Conservation (phyloP, 768 basidiomycete genomes). For the Inosperma sp. region DNA sequence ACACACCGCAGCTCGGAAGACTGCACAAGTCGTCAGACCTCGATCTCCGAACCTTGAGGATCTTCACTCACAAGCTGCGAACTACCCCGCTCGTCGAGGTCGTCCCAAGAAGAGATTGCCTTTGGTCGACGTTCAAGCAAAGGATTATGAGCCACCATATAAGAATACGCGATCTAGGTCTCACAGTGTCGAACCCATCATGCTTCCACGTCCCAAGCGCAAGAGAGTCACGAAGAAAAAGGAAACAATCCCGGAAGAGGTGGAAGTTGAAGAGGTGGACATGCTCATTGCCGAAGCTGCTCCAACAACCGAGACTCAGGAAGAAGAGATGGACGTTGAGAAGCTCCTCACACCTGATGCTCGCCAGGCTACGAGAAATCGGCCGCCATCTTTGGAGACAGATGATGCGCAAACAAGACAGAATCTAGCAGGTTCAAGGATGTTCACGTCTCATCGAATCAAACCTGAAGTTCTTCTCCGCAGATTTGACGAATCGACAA, state of each 20-base stretch:
- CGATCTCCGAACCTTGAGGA: conserved; percentile 13
- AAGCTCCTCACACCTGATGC: conserved; percentile 20
- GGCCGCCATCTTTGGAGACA: conserved; percentile 22
- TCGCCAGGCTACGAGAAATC: not conserved
- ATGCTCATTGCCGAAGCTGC: not conserved
- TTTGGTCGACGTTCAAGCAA: not conserved
- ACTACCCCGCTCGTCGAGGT: conserved; percentile 9
- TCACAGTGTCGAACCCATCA: conserved; percentile 28
- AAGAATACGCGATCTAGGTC: conserved; percentile 33
- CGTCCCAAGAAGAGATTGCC: not conserved
- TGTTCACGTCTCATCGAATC: not conserved
- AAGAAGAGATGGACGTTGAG: conserved; percentile 28
- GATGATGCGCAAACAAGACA: conserved; percentile 28
- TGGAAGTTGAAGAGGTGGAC: conserved; percentile 3
- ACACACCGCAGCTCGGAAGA: conserved; percentile 6
- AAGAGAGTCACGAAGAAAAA: conserved; percentile 8
- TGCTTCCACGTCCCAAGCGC: conserved; percentile 8
- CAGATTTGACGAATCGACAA: not conserved
- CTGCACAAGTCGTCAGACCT: too few species aligned
- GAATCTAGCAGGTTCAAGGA: not conserved
- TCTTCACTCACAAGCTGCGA: conserved; percentile 10
- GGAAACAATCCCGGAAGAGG: conserved; percentile 11
- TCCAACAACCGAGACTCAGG: conserved; percentile 19
- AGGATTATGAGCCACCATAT: conserved; percentile 27
- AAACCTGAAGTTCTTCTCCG: not conserved